Evolutionary conservation across 306 rosid species (phyloP), one percentile per base, ranked within the genome.

Genomic region (Boehmeria nivea): DNA sequence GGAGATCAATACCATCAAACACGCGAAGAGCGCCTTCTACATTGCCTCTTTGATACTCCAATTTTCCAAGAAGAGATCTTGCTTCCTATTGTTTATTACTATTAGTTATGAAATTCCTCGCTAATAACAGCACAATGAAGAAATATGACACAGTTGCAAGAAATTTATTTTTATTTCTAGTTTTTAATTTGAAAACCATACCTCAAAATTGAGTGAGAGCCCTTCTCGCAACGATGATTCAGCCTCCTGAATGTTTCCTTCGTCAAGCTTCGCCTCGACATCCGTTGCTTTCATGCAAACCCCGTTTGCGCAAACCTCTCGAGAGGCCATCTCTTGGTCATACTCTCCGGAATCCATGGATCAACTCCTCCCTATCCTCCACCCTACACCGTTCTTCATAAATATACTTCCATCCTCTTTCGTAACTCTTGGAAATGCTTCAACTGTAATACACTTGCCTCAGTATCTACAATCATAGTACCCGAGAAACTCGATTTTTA

Each of bases 21-120:
- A 93, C 96, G 24, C 84, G 82, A 45, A 93, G 88, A 57, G 96
- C 99, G 51, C 94, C 85, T 81, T 85, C 99, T 3, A 87, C 79
- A 61, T 93, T 87, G 50, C 99, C 99, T 83, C 99, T 81, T 64
- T 87, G 96, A 73, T 93, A 87, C 79, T 93, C 96, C 60, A 93
- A 79, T 83, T 93, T 93, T 44, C 99, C 99, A 25, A 93, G 93
- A 72, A 91, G 99, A 62, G 89, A 84, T 74, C 99, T 81, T 72
- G 99, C 99, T 81, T 87, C 99, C 99, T 90, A 65, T 40, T n/a
- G 49, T 42, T 48, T 61, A 58, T 43, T 61, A 64, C n/a, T 36
- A 54, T 25, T 42, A 28, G 68, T 21, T 65, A 67, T 31, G 5
- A 31, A 10, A 31, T 10, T 4, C 36, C 36, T 10, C 1, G 9